Evolutionary conservation across 768 basidiomycete species (phyloP).

Genomic region (Vararia minispora): DNA sequence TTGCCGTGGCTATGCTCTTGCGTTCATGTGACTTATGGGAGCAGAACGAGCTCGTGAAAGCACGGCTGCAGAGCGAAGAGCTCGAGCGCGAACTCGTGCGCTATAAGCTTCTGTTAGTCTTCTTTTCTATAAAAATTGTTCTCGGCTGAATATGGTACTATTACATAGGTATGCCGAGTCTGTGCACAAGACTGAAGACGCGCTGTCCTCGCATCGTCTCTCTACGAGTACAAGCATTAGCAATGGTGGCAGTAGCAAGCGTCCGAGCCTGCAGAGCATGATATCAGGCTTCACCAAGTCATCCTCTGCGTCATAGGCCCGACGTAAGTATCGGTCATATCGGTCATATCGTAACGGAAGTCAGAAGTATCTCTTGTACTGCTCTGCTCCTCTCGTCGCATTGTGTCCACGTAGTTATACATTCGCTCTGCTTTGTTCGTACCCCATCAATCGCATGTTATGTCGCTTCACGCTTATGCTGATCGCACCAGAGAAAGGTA

Average conservation of each 20-base stretch:
- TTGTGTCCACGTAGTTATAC: too few relatives aligned
- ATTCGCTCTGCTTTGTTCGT: too few relatives aligned
- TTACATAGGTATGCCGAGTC: conserved; percentile 38
- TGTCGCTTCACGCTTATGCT: too few relatives aligned
- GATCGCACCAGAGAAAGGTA: too few relatives aligned
- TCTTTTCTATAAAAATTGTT: not conserved
- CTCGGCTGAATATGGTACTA: not conserved
- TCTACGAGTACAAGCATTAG: conserved; percentile 23
- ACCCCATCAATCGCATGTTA: too few relatives aligned
- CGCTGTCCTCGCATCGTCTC: conserved; percentile 31
- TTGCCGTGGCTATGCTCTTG: conserved; percentile 17
- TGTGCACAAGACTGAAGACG: conserved; percentile 41
- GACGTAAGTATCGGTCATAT: too few relatives aligned
- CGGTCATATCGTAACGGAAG: too few relatives aligned
- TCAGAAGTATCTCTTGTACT: too few relatives aligned
- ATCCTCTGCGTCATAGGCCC: too few relatives aligned
- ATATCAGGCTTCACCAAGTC: too few relatives aligned
- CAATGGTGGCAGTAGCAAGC: conserved; percentile 18
- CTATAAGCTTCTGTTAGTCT: conserved; percentile 78
- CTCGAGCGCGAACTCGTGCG: conserved; percentile 89
- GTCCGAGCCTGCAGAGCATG: conserved; percentile 12
- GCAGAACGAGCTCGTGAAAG: conserved; percentile 85
- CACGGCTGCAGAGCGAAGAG: conserved; percentile 83
- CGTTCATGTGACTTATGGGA: conserved; percentile 15
- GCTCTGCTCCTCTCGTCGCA: too few relatives aligned